Evolutionary conservation across 2,329 filamentous ascomycete genomes (phyloP).

Genomic region (Eutypella sp.): DNA sequence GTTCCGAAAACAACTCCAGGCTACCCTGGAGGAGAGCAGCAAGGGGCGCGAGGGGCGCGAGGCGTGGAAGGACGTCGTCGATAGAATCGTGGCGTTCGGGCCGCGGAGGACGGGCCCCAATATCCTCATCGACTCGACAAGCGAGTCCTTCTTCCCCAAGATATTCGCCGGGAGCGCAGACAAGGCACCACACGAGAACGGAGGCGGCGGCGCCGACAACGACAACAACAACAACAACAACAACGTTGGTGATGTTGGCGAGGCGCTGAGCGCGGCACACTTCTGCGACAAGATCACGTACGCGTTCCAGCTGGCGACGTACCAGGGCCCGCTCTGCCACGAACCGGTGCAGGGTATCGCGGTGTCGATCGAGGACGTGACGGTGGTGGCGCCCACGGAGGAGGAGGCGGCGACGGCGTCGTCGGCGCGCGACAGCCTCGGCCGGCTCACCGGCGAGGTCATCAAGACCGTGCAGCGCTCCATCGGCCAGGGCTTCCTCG

Average conservation of each 20-base stretch:
- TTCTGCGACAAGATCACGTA: conserved; percentile 88
- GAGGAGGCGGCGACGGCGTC: conserved; percentile 44
- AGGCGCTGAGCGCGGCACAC: conserved; percentile 56
- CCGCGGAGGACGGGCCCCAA: conserved; percentile 83
- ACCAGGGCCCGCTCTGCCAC: conserved; percentile 83
- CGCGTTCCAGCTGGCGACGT: conserved; percentile 87
- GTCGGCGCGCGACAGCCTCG: conserved; percentile 61
- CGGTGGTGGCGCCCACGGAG: conserved; percentile 56
- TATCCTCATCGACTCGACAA: conserved; percentile 78
- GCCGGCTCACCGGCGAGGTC: conserved; percentile 84
- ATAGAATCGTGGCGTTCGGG: conserved; percentile 86
- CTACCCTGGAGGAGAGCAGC: conserved; percentile 62
- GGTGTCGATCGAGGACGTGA: conserved; percentile 79
- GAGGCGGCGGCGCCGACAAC: too few relatives aligned
- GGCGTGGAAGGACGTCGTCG: conserved; percentile 69
- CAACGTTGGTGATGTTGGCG: too few relatives aligned
- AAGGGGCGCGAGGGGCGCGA: conserved; percentile 60
- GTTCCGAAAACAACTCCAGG: conserved; percentile 67
- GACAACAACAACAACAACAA: too few relatives aligned
- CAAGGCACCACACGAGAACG: too few relatives aligned
- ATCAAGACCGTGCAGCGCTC: conserved; percentile 83
- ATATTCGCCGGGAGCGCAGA: conserved; percentile 49
- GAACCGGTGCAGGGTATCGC: conserved; percentile 93
- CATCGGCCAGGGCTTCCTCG: conserved; percentile 82
- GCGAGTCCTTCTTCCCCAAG: conserved; percentile 62